Conservation (phyloP, 106 monocot genomes). For the Gastrodia elata region DNA sequence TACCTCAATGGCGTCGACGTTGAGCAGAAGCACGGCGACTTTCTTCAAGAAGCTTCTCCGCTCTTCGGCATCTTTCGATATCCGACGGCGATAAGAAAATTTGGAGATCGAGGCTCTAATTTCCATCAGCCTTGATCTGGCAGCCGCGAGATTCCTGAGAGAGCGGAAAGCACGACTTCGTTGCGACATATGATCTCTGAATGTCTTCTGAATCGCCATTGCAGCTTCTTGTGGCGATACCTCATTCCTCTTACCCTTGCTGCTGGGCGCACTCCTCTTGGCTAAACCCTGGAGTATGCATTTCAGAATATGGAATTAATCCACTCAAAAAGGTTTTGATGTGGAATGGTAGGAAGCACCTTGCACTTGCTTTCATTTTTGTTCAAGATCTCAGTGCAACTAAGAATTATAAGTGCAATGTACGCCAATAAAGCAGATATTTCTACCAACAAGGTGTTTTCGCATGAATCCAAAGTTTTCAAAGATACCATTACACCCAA, state of each 20-base stretch:
- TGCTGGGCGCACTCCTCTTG: conserved; percentile 14
- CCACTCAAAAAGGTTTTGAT: too few relatives aligned
- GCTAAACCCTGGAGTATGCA: conserved; percentile 89
- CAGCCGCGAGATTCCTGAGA: conserved; percentile 72
- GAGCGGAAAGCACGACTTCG: conserved; percentile 59
- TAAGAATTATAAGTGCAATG: too few relatives aligned
- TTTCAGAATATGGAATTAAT: too few relatives aligned
- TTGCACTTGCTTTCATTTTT: too few relatives aligned
- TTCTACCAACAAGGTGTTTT: too few relatives aligned
- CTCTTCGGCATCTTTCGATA: conserved; percentile 65
- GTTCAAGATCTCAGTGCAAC: too few relatives aligned
- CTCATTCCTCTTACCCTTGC: conserved; percentile 75
- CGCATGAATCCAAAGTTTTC: too few relatives aligned
- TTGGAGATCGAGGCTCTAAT: conserved; percentile 67
- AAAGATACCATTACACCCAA: too few relatives aligned
- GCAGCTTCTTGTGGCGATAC: conserved; percentile 74
- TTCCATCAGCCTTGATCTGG: conserved; percentile 85
- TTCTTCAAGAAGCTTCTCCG: conserved; percentile 84
- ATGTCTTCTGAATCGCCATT: conserved; percentile 62
- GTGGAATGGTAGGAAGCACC: too few relatives aligned
- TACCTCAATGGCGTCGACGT: conserved; percentile 90
- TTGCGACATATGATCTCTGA: conserved; percentile 50
- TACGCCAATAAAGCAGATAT: too few relatives aligned
- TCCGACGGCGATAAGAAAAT: conserved; percentile 64
- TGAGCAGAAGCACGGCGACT: conserved; percentile 72